A percentile compares a stretch with the other conserved stretches of the same genome.
These are phyloP conservation scores for Hymenoscyphus salicellus DNA, from an alignment of 2,329 filamentous ascomycete species.

Conservation along the genomic window DNA sequence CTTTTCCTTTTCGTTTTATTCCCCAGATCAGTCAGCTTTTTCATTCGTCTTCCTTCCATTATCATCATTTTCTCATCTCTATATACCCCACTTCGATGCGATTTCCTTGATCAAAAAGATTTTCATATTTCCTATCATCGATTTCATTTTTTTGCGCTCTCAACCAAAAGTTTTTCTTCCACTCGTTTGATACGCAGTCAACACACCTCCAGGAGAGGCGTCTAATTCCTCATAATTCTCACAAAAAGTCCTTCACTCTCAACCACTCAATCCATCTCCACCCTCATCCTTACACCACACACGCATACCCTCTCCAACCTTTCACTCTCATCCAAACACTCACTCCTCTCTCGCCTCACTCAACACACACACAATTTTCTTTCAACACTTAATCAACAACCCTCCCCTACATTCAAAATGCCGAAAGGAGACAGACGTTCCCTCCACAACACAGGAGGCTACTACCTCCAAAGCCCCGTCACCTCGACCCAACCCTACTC, in stretches of 20 bases:
- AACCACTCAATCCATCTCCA: constrained; percentile 5
- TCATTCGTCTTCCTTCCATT: constrained; percentile 4
- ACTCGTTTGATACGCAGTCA: constrained; percentile 24
- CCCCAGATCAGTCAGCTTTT: constrained; percentile 20
- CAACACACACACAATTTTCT: constrained; percentile 9
- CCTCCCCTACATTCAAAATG: constrained; percentile 24
- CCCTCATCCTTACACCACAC: background rate
- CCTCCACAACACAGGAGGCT: constrained; percentile 26
- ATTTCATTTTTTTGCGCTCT: constrained; percentile 22
- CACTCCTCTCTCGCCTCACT: constrained; percentile 5
- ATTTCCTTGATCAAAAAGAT: constrained; percentile 14
- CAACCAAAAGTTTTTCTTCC: constrained; percentile 10
- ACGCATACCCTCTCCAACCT: background rate
- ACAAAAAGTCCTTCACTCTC: constrained; percentile 6
- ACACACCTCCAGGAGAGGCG: constrained; percentile 30
- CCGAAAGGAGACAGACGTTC: constrained; percentile 28
- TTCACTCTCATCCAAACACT: constrained; percentile 1
- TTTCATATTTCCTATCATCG: constrained; percentile 20
- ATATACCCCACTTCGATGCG: constrained; percentile 26
- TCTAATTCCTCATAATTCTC: constrained; percentile 27
- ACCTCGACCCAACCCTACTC: constrained; percentile 23
- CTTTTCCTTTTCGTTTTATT: constrained; percentile 14
- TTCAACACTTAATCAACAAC: constrained; percentile 4
- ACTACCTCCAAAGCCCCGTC: constrained; percentile 28
- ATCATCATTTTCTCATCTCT: constrained; percentile 19